Conservation (phyloP, 2,329 filamentous ascomycete species). For the Magnaporthiopsis poae region DNA sequence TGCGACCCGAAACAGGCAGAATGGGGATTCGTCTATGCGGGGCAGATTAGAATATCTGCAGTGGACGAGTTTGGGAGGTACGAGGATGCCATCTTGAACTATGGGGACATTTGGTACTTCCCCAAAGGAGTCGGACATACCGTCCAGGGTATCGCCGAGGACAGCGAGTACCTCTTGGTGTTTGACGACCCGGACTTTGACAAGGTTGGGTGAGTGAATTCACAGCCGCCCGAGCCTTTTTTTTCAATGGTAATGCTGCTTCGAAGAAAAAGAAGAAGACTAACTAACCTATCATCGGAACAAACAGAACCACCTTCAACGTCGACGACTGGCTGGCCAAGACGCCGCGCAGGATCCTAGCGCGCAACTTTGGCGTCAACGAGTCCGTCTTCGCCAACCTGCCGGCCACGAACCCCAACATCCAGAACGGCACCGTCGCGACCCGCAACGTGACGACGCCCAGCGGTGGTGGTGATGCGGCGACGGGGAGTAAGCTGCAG, state of each 20-base stretch:
- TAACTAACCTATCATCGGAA: no score
- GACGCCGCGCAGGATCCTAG: conserved; percentile 51
- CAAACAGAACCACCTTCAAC: conserved; percentile 64
- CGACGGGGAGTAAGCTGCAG: conserved; percentile 36
- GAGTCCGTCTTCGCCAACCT: conserved; percentile 49
- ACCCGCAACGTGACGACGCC: conserved; percentile 31
- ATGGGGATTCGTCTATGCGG: conserved; percentile 54
- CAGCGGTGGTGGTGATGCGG: not conserved
- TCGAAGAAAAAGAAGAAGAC: no score
- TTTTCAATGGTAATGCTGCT: no score
- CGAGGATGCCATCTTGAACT: conserved; percentile 44
- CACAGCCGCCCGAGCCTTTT: no score
- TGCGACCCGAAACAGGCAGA: conserved; percentile 37
- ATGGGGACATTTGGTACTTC: conserved; percentile 60
- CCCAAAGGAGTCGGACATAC: conserved; percentile 56
- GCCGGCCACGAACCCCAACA: conserved; percentile 50
- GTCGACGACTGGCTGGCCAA: conserved; percentile 61
- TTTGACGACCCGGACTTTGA: conserved; percentile 62
- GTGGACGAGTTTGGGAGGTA: conserved; percentile 53
- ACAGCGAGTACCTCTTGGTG: conserved; percentile 57
- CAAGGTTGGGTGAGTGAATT: conserved; percentile 38
- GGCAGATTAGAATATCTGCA: conserved; percentile 47
- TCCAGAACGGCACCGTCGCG: conserved; percentile 46
- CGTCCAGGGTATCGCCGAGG: conserved; percentile 53
- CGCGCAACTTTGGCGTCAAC: conserved; percentile 59